Evolutionary conservation across 2,329 filamentous ascomycete species (phyloP), one percentile per base, ranked within the genome.

Genomic region (Acarospora socialis): DNA sequence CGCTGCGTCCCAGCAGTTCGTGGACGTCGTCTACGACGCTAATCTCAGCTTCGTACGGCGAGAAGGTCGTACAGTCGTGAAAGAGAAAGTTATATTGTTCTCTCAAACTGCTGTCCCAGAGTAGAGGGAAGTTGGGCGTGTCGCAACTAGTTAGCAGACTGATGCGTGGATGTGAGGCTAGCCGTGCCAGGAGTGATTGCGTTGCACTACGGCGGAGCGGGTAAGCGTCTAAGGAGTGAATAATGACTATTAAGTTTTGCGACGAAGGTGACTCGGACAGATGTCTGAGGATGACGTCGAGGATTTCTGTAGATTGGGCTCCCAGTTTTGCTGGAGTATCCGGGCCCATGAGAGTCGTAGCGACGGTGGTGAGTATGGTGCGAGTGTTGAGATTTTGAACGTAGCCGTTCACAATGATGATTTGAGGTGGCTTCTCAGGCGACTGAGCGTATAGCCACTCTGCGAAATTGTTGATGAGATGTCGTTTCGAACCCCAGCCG

Each of bases 1-100:
- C 75, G 45, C 77, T 83, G 33, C 83, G 73, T 28, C 86, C 84
- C 0, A 95, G 69, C 1, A 94, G 67, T 46, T 81, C 77, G 52
- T 93, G 81, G 9, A 95, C 84, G 40, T 84, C 81, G 51, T 95
- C 84, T 3, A 95, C 83, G 2, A 81, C 74, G 47, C 31, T 33
- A 12, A 24, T 16, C 8, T 39, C 34, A 3, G 68, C 66, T 7
- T 67, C 63, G 45, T 81, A 82, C 1, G 81, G 68, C 1, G 70
- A 65, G 49, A 93, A 94, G 0, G 90, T 95, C 1, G 90, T 95
- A 47, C 79, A 79, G 58, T 98, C 86, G 59, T 98, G 90, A 56
- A 92, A 94, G 17, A 83, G 62, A 44, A 94, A 86, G 52, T 81
- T 80, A 56, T 86, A 82, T 17, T 80, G 72, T 10, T 82, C 77